phyloP scores from a whole-genome alignment of 2,329 filamentous ascomycete species.

The Colletotrichum tanaceti region DNA sequence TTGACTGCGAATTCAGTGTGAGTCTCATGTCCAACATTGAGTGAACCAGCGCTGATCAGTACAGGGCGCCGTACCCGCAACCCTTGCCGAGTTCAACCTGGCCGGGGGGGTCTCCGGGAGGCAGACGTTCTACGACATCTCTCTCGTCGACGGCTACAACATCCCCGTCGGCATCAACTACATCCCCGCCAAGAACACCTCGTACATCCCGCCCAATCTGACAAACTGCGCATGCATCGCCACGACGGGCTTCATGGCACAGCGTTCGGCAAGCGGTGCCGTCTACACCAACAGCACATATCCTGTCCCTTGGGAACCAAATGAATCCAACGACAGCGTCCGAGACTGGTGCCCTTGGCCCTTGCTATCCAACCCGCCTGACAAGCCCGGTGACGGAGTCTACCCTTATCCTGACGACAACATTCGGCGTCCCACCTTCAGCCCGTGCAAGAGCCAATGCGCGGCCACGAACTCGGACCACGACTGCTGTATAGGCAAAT shows the following conservation, averaged over 20 bases:
- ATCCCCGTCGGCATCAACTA: constrained; percentile 74
- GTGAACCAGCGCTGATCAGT: constrained; percentile 1
- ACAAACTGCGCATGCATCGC: constrained; percentile 83
- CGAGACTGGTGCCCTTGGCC: constrained; percentile 84
- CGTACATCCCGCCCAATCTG: constrained; percentile 78
- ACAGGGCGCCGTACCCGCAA: constrained; percentile 78
- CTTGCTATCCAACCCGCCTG: constrained; percentile 74
- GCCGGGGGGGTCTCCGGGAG: constrained; percentile 68
- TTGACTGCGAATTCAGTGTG: constrained; percentile 78
- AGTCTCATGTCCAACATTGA: constrained; percentile 46
- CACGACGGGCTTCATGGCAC: constrained; percentile 71
- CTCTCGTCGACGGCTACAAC: constrained; percentile 87
- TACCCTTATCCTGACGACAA: constrained; percentile 85
- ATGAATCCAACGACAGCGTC: constrained; percentile 67
- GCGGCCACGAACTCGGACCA: constrained; percentile 72
- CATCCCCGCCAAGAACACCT: constrained; percentile 69
- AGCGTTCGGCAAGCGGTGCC: constrained; percentile 63
- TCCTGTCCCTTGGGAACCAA: constrained; percentile 74
- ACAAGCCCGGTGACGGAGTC: constrained; percentile 77
- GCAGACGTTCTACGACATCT: constrained; percentile 87
- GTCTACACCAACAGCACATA: constrained; percentile 73
- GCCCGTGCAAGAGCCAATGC: constrained; percentile 83
- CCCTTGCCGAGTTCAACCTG: constrained; percentile 84
- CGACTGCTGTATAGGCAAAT: constrained; percentile 81
- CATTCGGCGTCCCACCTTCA: constrained; percentile 76